Evolutionary conservation across 2,329 filamentous ascomycete species (phyloP), one percentile per base, ranked within the genome.

Genomic region (Davidsoniella neocaledoniae): DNA sequence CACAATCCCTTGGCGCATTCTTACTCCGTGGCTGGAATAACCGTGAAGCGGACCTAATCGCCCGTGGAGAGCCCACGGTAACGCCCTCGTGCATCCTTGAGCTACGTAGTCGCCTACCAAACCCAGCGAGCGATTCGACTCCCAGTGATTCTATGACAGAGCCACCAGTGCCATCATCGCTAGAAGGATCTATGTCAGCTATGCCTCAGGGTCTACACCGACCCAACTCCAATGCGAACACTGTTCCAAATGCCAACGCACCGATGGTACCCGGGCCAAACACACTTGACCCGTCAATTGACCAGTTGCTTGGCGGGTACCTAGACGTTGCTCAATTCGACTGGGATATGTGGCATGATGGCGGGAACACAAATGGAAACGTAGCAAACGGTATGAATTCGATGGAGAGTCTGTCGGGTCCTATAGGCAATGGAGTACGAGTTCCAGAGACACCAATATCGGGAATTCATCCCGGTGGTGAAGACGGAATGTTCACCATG

Each of bases 31-130:
- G 47, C 14, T 78, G 74, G 74, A 66, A 62, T 52, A 62, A 60
- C n/a, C 68, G 74, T 9, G 70, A 74, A 55, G 62, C 63, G 29
- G 60, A 65, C 0, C 59, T 72, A 12, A 54, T 56, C 2, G 59
- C 64, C 41, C 56, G 58, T 3, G 69, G 70, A 1, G 57, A 60
- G 16, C 47, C 57, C 1, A 61, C 70, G 12, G 61, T 68, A 14
- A 63, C 62, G 14, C 74, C 74, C 0, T 55, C 55, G 3, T 76
- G 66, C 43, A 66, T 78, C 37, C 56, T 60, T 16, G 68, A 63
- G 38, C 61, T 77, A 9, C 67, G 65, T 40, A 59, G 64, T 1
- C 56, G 64, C 17, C 58, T 74, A 21, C 68, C 70, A 6, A 58
- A 56, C 59, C 2, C 59, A 59, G 4, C 59, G 60, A 50, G 59